These are phyloP conservation scores for Paramecium primaurelia DNA, from an alignment of 73 alveolate genomes.

Conservation along the genomic window DNA sequence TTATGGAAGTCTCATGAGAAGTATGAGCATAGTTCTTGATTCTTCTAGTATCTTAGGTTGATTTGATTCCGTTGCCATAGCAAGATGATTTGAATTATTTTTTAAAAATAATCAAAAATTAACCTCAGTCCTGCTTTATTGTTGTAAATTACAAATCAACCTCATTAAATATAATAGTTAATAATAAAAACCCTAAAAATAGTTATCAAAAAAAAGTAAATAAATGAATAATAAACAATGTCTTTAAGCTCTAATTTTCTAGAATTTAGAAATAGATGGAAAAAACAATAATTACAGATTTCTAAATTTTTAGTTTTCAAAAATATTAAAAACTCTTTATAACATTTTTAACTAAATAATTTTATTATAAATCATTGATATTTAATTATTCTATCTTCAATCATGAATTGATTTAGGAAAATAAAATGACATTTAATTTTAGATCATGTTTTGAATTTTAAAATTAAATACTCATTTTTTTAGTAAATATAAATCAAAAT, in stretches of 20 bases:
- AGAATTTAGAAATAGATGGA: not conserved
- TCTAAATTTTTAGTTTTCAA: no score
- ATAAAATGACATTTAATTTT: no score
- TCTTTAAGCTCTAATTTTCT: not conserved
- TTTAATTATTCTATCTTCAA: no score
- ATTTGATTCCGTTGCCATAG: not conserved
- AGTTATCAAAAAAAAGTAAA: not conserved
- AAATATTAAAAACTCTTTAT: no score
- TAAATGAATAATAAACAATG: not conserved
- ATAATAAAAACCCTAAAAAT: not conserved
- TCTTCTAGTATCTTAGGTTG: not conserved
- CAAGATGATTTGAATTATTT: not conserved
- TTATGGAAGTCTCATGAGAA: constrained; percentile 2
- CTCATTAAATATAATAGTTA: not conserved
- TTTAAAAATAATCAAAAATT: not conserved
- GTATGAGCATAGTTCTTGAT: not conserved
- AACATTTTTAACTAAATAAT: no score
- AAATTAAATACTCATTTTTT: not conserved
- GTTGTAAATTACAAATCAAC: not conserved
- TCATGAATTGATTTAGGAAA: no score
- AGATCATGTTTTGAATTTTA: not conserved
- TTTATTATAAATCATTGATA: no score
- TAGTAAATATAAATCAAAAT: not conserved
- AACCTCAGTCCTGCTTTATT: not conserved
- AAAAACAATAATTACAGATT: not conserved